These are phyloP conservation scores for Tuctoria greenei DNA, from an alignment of 176 grass and related monocot species.

Conservation along the genomic window DNA sequence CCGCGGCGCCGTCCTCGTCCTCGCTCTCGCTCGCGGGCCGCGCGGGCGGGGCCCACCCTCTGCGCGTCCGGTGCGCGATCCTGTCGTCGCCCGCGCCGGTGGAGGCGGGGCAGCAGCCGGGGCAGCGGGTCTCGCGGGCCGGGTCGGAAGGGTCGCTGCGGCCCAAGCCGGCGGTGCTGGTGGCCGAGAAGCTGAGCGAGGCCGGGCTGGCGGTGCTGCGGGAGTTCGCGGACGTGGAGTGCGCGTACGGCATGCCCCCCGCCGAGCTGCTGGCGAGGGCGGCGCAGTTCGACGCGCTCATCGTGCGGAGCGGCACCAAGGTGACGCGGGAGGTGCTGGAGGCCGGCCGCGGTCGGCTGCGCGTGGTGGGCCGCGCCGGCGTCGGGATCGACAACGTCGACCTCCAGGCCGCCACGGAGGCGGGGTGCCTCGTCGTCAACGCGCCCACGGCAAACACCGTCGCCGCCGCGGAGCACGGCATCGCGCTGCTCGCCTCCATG, in stretches of 20 bases:
- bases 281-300: constrained; percentile 64
- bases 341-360: constrained; percentile 47
- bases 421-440: constrained; percentile 73
- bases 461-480: constrained; percentile 75
- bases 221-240: constrained; percentile 49
- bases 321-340: constrained; percentile 76
- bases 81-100: constrained; percentile 39
- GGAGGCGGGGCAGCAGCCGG: background rate
- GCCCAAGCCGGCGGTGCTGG: constrained; percentile 58
- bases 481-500: constrained; percentile 75
- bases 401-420: constrained; percentile 70
- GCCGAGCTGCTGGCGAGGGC: constrained; percentile 52
- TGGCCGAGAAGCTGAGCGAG: constrained; percentile 74
- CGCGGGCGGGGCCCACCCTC: background rate
- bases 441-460: constrained; percentile 72
- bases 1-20: constrained; percentile 16
- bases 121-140: background rate
- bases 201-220: constrained; percentile 64
- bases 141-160: constrained; percentile 7
- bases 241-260: constrained; percentile 63
- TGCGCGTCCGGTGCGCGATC: constrained; percentile 28
- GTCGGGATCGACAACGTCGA: constrained; percentile 90
- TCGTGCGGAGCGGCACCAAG: constrained; percentile 76
- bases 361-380: constrained; percentile 64
- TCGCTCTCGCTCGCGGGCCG: background rate